Conservation (phyloP, 208 protist species). For the Phytomonas sp. region DNA sequence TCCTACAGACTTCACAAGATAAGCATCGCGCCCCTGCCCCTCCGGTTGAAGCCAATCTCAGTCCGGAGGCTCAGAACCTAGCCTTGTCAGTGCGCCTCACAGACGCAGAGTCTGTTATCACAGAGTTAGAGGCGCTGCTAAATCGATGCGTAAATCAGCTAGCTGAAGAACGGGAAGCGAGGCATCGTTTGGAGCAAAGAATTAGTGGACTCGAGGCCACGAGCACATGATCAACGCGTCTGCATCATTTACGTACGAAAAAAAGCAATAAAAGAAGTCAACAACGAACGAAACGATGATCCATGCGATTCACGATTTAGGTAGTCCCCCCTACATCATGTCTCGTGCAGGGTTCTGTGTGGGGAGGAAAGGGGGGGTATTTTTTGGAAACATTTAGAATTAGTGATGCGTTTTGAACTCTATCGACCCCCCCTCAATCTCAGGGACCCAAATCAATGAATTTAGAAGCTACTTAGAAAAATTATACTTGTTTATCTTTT, state of each 20-base stretch:
- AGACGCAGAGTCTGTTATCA: slow-evolving; percentile 25
- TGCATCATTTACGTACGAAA: neutral
- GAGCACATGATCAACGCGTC: neutral
- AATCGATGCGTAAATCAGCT: slow-evolving; percentile 18
- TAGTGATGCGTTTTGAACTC: neutral
- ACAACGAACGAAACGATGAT: neutral
- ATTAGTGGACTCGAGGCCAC: neutral
- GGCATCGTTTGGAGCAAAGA: slow-evolving; percentile 14
- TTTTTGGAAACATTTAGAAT: neutral
- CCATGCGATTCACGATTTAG: neutral
- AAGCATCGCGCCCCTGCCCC: neutral
- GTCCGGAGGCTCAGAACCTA: slow-evolving; percentile 22
- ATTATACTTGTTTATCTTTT: slow-evolving; percentile 14
- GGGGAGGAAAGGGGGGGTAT: no score
- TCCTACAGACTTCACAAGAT: neutral
- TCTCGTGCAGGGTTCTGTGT: neutral
- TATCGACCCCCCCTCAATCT: neutral
- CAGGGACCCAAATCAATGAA: neutral
- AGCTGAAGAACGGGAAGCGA: slow-evolving; percentile 18
- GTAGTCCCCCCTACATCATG: neutral
- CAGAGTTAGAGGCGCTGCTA: slow-evolving; percentile 20
- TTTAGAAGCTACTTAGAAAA: neutral
- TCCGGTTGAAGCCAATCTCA: neutral
- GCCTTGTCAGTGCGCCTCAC: slow-evolving; percentile 26
- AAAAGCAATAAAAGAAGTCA: neutral